Evolutionary conservation across 2,329 filamentous ascomycete genomes (phyloP).

Genomic region (Sclerotinia subarctica): DNA sequence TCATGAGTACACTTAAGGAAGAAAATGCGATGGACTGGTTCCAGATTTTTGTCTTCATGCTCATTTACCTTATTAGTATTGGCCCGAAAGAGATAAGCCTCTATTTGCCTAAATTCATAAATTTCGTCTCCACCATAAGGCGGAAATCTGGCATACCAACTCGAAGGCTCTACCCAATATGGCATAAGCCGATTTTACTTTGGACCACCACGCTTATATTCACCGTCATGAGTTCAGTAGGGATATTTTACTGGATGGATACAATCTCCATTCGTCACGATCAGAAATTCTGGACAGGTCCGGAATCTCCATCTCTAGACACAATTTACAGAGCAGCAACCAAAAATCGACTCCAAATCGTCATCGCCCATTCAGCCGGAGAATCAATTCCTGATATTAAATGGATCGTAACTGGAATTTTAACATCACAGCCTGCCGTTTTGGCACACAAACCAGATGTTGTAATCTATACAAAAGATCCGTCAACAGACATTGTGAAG

Average conservation of each 20-base stretch:
- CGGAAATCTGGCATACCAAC: constrained; percentile 22
- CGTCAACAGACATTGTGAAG: constrained; percentile 4
- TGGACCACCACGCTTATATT: constrained; percentile 28
- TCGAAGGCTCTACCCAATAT: constrained; percentile 26
- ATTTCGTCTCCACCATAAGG: constrained; percentile 27
- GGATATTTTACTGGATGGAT: constrained; percentile 32
- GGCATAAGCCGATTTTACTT: constrained; percentile 31
- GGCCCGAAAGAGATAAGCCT: constrained; percentile 34
- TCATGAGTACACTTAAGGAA: constrained; percentile 22
- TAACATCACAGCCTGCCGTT: constrained; percentile 24
- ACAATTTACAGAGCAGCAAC: constrained; percentile 30
- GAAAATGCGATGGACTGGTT: constrained; percentile 31
- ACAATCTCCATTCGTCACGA: constrained; percentile 29
- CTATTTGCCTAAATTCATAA: constrained; percentile 31
- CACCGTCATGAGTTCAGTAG: constrained; percentile 26
- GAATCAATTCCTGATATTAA: constrained; percentile 28
- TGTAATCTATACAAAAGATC: constrained; percentile 35
- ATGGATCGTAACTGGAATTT: constrained; percentile 25
- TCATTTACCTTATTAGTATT: constrained; percentile 31
- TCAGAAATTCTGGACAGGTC: constrained; percentile 27
- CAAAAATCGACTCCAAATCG: constrained; percentile 31
- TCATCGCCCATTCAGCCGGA: constrained; percentile 33
- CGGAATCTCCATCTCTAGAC: constrained; percentile 26
- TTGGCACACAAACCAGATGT: constrained; percentile 24
- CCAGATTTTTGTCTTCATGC: constrained; percentile 31